These are phyloP conservation scores for Entonaema liquescens DNA, from an alignment of 495 filamentous ascomycete species.

Conservation along the genomic window DNA sequence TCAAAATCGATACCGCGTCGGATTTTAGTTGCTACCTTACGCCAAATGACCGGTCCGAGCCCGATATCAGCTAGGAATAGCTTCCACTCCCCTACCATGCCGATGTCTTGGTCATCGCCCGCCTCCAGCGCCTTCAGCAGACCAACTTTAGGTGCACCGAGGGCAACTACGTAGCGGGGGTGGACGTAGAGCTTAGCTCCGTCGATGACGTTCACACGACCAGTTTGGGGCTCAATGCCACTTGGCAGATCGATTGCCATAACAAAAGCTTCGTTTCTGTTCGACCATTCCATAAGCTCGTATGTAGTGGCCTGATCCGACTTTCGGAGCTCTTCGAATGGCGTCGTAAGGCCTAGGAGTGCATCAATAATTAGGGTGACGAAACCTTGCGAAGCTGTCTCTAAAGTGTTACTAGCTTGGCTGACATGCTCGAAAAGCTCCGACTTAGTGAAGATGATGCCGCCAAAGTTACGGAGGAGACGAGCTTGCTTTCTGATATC, in stretches of 20 bases:
- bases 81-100: slow-evolving; percentile 66
- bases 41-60: slow-evolving; percentile 81
- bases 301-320: slow-evolving; percentile 84
- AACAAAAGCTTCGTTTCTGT: slow-evolving; percentile 77
- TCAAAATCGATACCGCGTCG: slow-evolving; percentile 86
- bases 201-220: slow-evolving; percentile 66
- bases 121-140: slow-evolving; percentile 73
- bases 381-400: slow-evolving; percentile 48
- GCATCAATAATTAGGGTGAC: slow-evolving; percentile 90
- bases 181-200: slow-evolving; percentile 76
- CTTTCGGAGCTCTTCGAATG: slow-evolving; percentile 82
- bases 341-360: slow-evolving; percentile 80
- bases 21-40: slow-evolving; percentile 80
- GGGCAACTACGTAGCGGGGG: slow-evolving; percentile 77
- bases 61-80: slow-evolving; percentile 87
- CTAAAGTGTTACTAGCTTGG: slow-evolving; percentile 40
- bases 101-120: slow-evolving; percentile 61
- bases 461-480: slow-evolving; percentile 79
- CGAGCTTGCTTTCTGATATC: slow-evolving; percentile 77
- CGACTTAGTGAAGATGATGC: slow-evolving; percentile 66
- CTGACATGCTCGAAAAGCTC: slow-evolving; percentile 62
- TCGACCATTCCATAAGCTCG: slow-evolving; percentile 87
- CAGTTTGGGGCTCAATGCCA: slow-evolving; percentile 81
- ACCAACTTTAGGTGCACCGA: slow-evolving; percentile 86
- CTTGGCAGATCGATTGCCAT: slow-evolving; percentile 88